Conservation (phyloP, 805 yeast genomes). For the Blastobotrys parvus region DNA sequence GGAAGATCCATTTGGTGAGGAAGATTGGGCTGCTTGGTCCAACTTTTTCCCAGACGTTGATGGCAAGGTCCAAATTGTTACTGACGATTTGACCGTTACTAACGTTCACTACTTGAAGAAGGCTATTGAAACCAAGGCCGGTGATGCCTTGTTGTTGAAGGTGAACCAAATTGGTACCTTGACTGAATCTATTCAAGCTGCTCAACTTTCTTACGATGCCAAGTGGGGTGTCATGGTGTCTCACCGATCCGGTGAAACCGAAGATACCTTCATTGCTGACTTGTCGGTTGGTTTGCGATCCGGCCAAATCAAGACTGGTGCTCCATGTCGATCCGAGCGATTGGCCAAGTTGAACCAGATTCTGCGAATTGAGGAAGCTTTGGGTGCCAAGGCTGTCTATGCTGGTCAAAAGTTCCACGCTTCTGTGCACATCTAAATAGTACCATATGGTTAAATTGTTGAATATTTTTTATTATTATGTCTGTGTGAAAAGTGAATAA, state of each 20-base stretch:
- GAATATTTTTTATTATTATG: not conserved
- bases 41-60: slow-evolving; percentile 55
- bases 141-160: slow-evolving; percentile 90
- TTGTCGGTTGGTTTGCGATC: slow-evolving; percentile 95
- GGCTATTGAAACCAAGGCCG: slow-evolving; percentile 95
- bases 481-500: no score
- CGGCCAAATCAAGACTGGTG: slow-evolving; percentile 99
- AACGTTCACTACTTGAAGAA: slow-evolving; percentile 90
- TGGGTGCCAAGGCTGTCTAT: slow-evolving; percentile 94
- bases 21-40: slow-evolving; percentile 98
- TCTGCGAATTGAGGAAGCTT: slow-evolving; percentile 96
- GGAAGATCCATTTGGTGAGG: slow-evolving; percentile 99
- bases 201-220: slow-evolving; percentile 88
- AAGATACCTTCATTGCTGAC: slow-evolving; percentile 97
- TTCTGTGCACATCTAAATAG: slow-evolving; percentile 27
- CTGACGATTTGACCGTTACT: slow-evolving; percentile 98
- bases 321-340: slow-evolving; percentile 99
- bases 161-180: slow-evolving; percentile 98
- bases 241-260: slow-evolving; percentile 99
- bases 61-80: slow-evolving; percentile 77
- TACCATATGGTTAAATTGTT: not conserved
- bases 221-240: slow-evolving; percentile 99
- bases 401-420: slow-evolving; percentile 90
- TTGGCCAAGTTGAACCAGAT: slow-evolving; percentile 98
- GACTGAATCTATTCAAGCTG: slow-evolving; percentile 94